These are phyloP conservation scores for Aphanocladium album DNA, from an alignment of 2,329 filamentous ascomycete genomes.

Conservation along the genomic window DNA sequence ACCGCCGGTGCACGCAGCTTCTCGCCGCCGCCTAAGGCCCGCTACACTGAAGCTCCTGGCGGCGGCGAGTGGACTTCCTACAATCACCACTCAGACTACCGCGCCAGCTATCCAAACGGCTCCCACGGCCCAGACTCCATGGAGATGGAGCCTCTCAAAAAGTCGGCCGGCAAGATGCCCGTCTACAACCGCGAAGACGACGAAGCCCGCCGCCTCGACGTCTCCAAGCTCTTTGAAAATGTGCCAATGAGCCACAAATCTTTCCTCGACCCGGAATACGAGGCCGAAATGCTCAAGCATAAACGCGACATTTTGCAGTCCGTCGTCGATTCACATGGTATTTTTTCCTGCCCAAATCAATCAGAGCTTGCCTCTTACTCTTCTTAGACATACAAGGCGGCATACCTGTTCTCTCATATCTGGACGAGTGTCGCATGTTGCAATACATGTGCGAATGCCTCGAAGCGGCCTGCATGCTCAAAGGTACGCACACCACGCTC, in stretches of 20 bases:
- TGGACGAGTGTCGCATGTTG: constrained; percentile 10
- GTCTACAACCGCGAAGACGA: neutral
- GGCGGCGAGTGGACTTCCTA: neutral
- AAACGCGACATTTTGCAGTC: constrained; percentile 6
- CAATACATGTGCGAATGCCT: constrained; percentile 12
- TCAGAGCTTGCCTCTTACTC: neutral
- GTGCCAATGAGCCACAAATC: constrained; percentile 9
- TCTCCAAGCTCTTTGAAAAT: constrained; percentile 6
- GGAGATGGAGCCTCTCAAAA: neutral
- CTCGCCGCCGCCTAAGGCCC: constrained; percentile 5
- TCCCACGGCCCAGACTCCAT: neutral
- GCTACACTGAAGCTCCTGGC: neutral
- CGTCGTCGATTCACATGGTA: constrained; percentile 10
- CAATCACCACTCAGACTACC: neutral
- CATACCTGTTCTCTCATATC: constrained; percentile 1
- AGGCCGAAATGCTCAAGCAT: constrained; percentile 12
- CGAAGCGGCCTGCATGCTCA: constrained; percentile 10
- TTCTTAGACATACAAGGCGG: neutral
- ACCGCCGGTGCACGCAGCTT: constrained; percentile 7
- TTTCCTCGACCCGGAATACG: constrained; percentile 10
- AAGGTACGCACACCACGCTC: neutral
- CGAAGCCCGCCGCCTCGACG: neutral
- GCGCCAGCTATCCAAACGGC: neutral
- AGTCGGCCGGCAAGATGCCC: constrained; percentile 1
- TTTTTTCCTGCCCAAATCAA: neutral